phyloP scores from a whole-genome alignment of 2,329 filamentous ascomycete species.

The Didymella pinodella region DNA sequence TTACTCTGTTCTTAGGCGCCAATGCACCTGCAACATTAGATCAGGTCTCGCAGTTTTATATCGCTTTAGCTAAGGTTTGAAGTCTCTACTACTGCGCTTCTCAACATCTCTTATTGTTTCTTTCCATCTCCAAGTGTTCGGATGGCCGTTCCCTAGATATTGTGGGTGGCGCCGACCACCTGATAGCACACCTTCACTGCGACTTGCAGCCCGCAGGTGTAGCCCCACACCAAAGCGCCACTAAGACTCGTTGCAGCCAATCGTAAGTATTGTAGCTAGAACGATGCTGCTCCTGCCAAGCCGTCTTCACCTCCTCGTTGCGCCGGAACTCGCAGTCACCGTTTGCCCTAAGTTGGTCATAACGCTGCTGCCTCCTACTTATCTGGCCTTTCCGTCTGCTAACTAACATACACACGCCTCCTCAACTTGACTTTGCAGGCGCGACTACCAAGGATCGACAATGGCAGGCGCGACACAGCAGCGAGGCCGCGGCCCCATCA shows the following conservation, averaged over 20 bases:
- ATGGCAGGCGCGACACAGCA: conserved; percentile 10
- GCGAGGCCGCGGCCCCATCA: not conserved
- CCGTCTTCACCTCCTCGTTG: conserved; percentile 1
- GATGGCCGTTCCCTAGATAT: no score
- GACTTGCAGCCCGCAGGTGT: not conserved
- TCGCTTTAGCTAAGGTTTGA: no score
- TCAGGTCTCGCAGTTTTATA: no score
- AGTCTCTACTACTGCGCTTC: no score
- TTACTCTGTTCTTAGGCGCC: no score
- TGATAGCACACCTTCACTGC: not conserved
- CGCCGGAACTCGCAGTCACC: not conserved
- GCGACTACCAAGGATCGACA: not conserved
- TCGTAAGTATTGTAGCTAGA: not conserved
- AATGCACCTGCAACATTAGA: no score
- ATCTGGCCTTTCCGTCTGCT: not conserved
- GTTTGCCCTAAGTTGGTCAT: conserved; percentile 5
- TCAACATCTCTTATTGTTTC: not conserved
- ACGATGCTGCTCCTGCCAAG: not conserved
- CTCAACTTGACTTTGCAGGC: not conserved
- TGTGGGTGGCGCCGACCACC: not conserved
- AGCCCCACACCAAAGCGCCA: not conserved
- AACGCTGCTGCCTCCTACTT: conserved; percentile 3
- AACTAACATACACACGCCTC: not conserved
- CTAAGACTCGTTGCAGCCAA: not conserved
- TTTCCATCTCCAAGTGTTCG: not conserved